Base-by-base conservation (phyloP, 176 grass and related monocot genomes). In the Guadua angustifolia region DNA sequence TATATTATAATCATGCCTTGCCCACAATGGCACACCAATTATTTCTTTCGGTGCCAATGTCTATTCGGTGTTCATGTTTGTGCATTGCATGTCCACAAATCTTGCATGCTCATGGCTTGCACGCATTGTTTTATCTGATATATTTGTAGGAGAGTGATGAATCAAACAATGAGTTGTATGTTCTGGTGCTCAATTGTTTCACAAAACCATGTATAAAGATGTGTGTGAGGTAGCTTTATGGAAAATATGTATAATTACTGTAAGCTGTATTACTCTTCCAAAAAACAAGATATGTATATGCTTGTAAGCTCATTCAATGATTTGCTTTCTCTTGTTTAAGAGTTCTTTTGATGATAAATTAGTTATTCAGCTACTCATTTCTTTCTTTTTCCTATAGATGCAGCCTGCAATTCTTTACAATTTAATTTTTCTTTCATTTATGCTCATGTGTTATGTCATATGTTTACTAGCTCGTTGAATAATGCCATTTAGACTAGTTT, bases 391-490 rank as follows among this genome's bases (percentile, higher is more conserved):
- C n/a, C n/a, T n/a, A n/a, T n/a, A n/a, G n/a, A n/a, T n/a, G n/a
- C n/a, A n/a, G n/a, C n/a, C n/a, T n/a, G n/a, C n/a, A n/a, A n/a
- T n/a, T n/a, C n/a, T n/a, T n/a, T n/a, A n/a, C n/a, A n/a, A n/a
- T n/a, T n/a, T n/a, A n/a, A n/a, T n/a, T n/a, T n/a, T n/a, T n/a
- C n/a, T n/a, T n/a, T n/a, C 15, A 61, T 42, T 50, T 88, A 50
- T 64, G 8, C 69, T 24, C 22, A 51, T 86, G 35, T 74, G 25
- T 17, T 79, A 9, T 79, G 0, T 36, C 35, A 36, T 36, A 69
- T 51, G 8, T 73, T 88, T 78, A 65, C 64, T 57, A 72, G 56
- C 74, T 53, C 46, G 57, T 55, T 63, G 42, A 77, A 78, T 83
- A 56, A 35, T 75, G 21, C 56, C 21, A 29, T 66, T 13, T 40